Base-by-base conservation (phyloP, 2,329 filamentous ascomycete species). In the Ceratocystis ficicola region DNA sequence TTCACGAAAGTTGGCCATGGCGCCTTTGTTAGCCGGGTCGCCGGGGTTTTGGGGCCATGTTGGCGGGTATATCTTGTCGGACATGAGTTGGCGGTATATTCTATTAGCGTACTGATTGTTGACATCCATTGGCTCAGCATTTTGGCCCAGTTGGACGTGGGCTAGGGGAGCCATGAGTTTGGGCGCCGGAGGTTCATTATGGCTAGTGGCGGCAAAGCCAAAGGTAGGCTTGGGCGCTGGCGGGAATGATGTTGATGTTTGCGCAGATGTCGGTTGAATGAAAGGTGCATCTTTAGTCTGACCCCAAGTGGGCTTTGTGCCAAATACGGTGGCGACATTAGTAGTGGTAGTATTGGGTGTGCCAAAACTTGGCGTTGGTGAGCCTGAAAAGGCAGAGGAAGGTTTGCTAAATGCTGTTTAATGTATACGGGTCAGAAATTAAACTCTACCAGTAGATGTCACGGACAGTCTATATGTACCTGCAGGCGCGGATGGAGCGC, bases 21-120 rank as follows among this genome's bases (percentile, higher is more conserved):
- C 77, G 8, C 73, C 74, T 68, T 81, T 80, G 69, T 79, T 80
- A 25, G 74, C 73, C 7, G 79, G 78, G 64, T 82, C 78, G 30
- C 82, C 81, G 1, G 81, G 80, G 41, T 84, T 77, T 1, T 75
- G 73, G 0, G 82, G 83, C 83, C 83, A 85, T 71, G 73, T 71
- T 2, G 83, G 83, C 12, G 82, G 78, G 32, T 71, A 73, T 63
- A 86, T 80, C 32, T 77, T 77, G 71, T 85, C 82, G 69, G 78
- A 80, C n/a, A 76, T 75, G 1, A 86, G 74, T 67, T 81, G 80
- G 7, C 76, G 74, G 67, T 79, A 76, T 36, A 86, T 82, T 66
- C 77, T 79, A 64, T 74, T 77, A 8, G 82, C 80, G 69, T 78
- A 79, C 0, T 73, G 73, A 55, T 77, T 75, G 66, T 72, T 70